Evolutionary conservation across 2,329 filamentous ascomycete genomes (phyloP).

Genomic region (Apiospora rasikravindrae): DNA sequence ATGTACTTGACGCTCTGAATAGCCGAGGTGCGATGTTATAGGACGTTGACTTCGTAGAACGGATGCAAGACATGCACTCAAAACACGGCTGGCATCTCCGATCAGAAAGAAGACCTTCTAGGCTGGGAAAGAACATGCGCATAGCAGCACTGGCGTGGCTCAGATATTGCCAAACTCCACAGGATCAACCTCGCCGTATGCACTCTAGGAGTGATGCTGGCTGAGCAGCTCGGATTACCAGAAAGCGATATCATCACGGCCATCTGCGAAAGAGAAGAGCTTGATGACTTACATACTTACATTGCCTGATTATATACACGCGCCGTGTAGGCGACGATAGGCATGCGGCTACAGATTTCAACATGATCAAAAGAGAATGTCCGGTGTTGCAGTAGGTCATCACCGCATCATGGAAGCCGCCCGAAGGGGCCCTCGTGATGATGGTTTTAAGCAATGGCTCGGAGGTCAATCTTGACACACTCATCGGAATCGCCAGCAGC

Average conservation of each 20-base stretch:
- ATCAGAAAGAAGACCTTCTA: background rate
- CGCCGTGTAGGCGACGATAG: background rate
- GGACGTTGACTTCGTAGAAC: no score
- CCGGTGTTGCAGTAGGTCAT: slow-evolving; percentile 69
- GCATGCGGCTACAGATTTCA: background rate
- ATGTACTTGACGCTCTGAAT: background rate
- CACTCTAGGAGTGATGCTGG: slow-evolving; percentile 27
- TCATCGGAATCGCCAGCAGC: slow-evolving; percentile 58
- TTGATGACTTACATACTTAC: background rate
- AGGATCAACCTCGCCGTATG: slow-evolving; percentile 16
- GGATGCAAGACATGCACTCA: background rate
- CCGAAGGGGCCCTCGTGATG: slow-evolving; percentile 67
- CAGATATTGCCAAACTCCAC: slow-evolving; percentile 20
- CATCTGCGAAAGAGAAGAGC: background rate
- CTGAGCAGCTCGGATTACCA: slow-evolving; percentile 41
- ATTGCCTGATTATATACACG: background rate
- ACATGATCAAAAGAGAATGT: slow-evolving; percentile 46
- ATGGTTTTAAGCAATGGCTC: slow-evolving; percentile 71
- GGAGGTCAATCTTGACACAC: slow-evolving; percentile 62
- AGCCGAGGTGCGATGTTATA: no score
- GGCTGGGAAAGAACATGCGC: background rate
- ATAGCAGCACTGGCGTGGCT: background rate
- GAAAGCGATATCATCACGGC: slow-evolving; percentile 37
- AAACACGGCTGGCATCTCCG: background rate
- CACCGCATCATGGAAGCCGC: slow-evolving; percentile 67